Conservation (phyloP, 169 alveolate genomes). For the Plasmodium relictum region DNA sequence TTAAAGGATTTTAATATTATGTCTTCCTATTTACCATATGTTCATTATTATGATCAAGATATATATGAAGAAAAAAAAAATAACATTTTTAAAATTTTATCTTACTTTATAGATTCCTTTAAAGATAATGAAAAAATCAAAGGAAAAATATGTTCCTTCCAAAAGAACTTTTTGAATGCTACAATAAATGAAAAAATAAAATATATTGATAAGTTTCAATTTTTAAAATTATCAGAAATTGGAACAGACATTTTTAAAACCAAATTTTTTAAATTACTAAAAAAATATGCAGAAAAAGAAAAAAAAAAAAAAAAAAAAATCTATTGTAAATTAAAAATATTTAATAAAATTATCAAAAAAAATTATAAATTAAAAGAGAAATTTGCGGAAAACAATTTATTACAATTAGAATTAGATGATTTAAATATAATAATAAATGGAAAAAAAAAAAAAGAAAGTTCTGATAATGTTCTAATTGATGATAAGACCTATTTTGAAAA, state of each 20-base stretch:
- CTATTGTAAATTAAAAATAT: conserved; percentile 15
- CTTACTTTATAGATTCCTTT: conserved; percentile 17
- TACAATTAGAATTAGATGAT: conserved; percentile 1
- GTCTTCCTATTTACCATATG: conserved; percentile 48
- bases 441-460: not conserved
- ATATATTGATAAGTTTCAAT: conserved; percentile 33
- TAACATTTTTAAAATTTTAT: conserved; percentile 27
- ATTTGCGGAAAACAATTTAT: conserved; percentile 43
- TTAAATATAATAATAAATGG: not conserved
- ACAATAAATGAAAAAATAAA: conserved; percentile 42
- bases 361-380: conserved; percentile 35
- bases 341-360: conserved; percentile 12
- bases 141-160: conserved; percentile 12
- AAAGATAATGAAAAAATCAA: conserved; percentile 24
- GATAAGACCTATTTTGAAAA: not conserved
- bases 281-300: conserved; percentile 28
- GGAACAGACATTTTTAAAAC: conserved; percentile 15
- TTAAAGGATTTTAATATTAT: conserved; percentile 18
- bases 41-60: conserved; percentile 49
- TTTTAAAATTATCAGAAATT: conserved; percentile 39
- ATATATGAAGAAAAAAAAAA: conserved; percentile 31
- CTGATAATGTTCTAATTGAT: not conserved
- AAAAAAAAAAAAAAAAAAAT: conserved; percentile 42
- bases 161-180: conserved; percentile 21
- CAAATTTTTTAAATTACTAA: conserved; percentile 23